These are phyloP conservation scores for Apium graveolens DNA, from an alignment of 129 eudicot genomes.

Conservation along the genomic window DNA sequence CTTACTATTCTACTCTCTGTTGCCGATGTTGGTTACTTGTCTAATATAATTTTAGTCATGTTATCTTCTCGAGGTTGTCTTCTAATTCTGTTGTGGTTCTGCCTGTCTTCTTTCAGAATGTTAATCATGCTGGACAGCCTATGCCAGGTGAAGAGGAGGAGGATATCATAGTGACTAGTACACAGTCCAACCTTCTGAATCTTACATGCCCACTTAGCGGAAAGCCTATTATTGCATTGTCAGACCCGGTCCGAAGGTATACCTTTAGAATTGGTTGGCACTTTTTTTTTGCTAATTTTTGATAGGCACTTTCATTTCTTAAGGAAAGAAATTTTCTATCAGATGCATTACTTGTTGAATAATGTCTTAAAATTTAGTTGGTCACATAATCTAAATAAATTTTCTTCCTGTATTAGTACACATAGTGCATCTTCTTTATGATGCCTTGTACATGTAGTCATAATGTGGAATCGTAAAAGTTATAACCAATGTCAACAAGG, in stretches of 20 bases:
- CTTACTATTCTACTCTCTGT: background rate
- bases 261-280: background rate
- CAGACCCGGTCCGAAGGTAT: slow-evolving; percentile 89
- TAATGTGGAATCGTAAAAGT: background rate
- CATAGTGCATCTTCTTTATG: background rate
- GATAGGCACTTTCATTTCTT: background rate
- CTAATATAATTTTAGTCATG: background rate
- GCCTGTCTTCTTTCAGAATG: slow-evolving; percentile 50
- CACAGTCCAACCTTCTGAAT: slow-evolving; percentile 62
- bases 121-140: slow-evolving; percentile 83
- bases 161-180: slow-evolving; percentile 86
- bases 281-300: too few species aligned
- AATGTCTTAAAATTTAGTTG: background rate
- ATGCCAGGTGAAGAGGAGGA: slow-evolving; percentile 99
- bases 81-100: background rate
- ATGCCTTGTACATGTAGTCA: background rate
- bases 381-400: background rate
- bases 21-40: background rate
- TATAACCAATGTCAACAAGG: background rate
- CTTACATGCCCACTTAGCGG: slow-evolving; percentile 67
- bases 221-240: slow-evolving; percentile 64
- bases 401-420: background rate
- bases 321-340: background rate
- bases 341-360: background rate
- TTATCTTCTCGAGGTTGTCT: background rate